Conservation (phyloP, 1,139 yeast genomes). For the Taiozyma sp. region DNA sequence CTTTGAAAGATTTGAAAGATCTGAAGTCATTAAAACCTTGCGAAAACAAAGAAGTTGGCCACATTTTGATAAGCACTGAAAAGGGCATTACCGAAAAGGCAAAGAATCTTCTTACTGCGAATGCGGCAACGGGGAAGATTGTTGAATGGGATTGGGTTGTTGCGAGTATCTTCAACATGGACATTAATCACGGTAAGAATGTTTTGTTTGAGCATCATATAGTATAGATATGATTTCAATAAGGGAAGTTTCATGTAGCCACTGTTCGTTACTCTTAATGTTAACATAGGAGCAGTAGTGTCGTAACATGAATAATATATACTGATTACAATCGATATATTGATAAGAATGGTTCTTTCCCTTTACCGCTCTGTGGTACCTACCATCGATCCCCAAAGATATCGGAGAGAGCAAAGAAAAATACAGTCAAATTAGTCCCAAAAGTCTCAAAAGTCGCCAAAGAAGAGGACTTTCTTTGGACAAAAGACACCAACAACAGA, state of each 20-base stretch:
- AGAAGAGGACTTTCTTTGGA: not conserved
- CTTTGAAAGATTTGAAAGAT: slow-evolving; percentile 23
- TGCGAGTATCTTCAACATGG: slow-evolving; percentile 47
- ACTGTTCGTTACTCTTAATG: too few relatives aligned
- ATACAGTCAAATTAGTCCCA: too few relatives aligned
- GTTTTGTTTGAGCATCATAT: slow-evolving; percentile 4
- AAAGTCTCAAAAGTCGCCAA: not conserved
- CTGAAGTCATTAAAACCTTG: slow-evolving; percentile 15
- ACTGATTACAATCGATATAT: too few relatives aligned
- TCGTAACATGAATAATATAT: too few relatives aligned
- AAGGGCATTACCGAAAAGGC: slow-evolving; percentile 38
- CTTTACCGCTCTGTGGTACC: not conserved
- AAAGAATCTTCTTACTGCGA: slow-evolving; percentile 29
- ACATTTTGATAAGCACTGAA: slow-evolving; percentile 26
- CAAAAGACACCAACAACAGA: not conserved
- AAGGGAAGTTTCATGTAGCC: not conserved
- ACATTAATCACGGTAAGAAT: slow-evolving; percentile 11
- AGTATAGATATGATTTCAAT: not conserved
- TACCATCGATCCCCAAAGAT: not conserved
- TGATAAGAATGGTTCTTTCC: too few relatives aligned
- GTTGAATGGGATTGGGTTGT: slow-evolving; percentile 73
- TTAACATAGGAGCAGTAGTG: too few relatives aligned
- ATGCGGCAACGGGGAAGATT: slow-evolving; percentile 24
- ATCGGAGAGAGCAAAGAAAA: not conserved
- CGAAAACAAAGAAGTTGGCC: slow-evolving; percentile 10